These are phyloP conservation scores for Margaritispora aquatica DNA, from an alignment of 495 filamentous ascomycete species.

Conservation along the genomic window DNA sequence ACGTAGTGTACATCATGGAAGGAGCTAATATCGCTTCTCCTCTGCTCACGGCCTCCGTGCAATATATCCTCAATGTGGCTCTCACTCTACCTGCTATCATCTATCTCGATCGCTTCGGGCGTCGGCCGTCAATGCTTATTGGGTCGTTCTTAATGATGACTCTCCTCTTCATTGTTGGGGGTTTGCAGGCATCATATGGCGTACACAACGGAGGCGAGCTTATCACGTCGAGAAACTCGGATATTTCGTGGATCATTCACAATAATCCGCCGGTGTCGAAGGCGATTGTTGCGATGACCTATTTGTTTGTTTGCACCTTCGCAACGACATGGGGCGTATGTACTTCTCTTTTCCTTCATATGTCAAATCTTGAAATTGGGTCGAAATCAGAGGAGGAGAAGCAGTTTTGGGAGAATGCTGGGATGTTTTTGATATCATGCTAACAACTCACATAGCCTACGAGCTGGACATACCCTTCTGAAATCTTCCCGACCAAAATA, in stretches of 20 bases:
- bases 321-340: conserved; percentile 48
- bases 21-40: conserved; percentile 56
- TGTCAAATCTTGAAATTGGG: too few species aligned
- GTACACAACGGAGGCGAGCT: conserved; percentile 37
- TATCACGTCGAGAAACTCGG: conserved; percentile 30
- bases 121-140: conserved; percentile 43
- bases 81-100: conserved; percentile 57
- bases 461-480: conserved; percentile 60
- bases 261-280: conserved; percentile 41
- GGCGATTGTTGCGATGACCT: conserved; percentile 56
- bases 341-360: background rate
- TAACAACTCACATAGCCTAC: conserved; percentile 31
- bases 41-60: conserved; percentile 64
- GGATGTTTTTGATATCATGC: too few species aligned
- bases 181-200: conserved; percentile 53
- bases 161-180: conserved; percentile 50
- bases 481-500: conserved; percentile 61
- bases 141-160: conserved; percentile 45
- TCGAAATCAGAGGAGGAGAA: too few species aligned
- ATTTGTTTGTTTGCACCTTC: conserved; percentile 59
- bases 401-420: too few species aligned
- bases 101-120: conserved; percentile 46
- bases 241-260: conserved; percentile 52
- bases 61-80: conserved; percentile 71
- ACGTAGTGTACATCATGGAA: conserved; percentile 58